Evolutionary conservation across 1,139 yeast genomes (phyloP), one percentile per base, ranked within the genome.

Genomic region (Kluyveromyces sp.): DNA sequence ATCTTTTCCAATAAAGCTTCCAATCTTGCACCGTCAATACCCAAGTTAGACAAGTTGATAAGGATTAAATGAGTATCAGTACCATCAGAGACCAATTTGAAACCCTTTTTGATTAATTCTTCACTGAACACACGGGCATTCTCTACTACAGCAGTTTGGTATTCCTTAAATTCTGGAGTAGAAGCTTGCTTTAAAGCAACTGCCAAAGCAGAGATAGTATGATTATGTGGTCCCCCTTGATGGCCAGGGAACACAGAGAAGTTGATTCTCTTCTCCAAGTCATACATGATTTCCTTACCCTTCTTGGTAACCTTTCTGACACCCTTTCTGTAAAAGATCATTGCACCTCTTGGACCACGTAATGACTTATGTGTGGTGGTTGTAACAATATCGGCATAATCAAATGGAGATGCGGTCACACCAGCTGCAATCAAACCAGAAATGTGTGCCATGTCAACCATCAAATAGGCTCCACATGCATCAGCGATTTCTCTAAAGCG

Each of bases 151-250:
- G 81, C 79, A 64, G 79, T 65, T 72, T 90, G 97, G 72, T 90
- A 90, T 61, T 80, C 79, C 65, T 79, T 81, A 71, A 81, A 90
- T 68, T 89, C 96, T 47, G 95, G 95, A 43, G 85, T 72, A 51
- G 77, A 71, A 48, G 96, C 89, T 74, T 90, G 97, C 67, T 88
- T 88, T 65, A 90, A 78, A 27, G 97, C 97, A 50, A 87, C 95
- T 5, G 97, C 95, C 59, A 90, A 73, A 8, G 97, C 97, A 55
- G 96, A 84, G 63, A 90, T 90, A 58, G 97, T 90, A 71, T 90
- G 97, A 75, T 90, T 90, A 70, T 90, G 97, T 58, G 97, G 97
- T 63, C 97, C 97, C 73, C 97, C 97, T 75, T 90, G 97, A 70
- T 90, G 97, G 50, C 95, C 97, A 58, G 97, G 97, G 86, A 90